Base-by-base conservation (phyloP, 1,139 yeast species). In the Yamadazyma mexicana region DNA sequence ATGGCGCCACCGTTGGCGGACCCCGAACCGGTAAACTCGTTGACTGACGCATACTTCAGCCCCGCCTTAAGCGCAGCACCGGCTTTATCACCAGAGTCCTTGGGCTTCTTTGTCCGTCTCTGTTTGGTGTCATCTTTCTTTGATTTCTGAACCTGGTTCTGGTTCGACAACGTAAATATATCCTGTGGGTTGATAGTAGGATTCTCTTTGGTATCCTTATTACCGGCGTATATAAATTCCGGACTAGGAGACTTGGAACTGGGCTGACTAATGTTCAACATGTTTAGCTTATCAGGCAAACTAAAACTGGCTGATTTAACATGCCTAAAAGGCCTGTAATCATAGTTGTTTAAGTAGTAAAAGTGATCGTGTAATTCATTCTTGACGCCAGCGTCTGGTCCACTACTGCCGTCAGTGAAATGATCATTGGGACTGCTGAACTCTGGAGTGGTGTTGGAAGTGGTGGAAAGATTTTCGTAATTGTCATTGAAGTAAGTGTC, bases 151-250 rank as follows among this genome's bases (percentile, higher is more conserved):
- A n/a, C n/a, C 26, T 4, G 22, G 8, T 24, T 24, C 26, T 7
- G 26, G 26, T 5, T 9, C 7, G 26, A 24, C 20, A 33, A 33
- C 11, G 37, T 50, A 28, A 63, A 52, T 17, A 66, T 49, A 40
- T 66, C 64, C 29, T 60, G 54, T 3, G 73, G 73, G 43, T 66
- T 64, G 31, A 66, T 61, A 6, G 72, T 66, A 31, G 59, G 50
- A 35, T 59, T 61, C 20, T 48, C 52, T 28, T 42, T 44, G 5
- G 34, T 17, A 10, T 42, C 45, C 33, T 48, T 44, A 25, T 26
- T 36, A 12, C 29, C 29, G 17, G 40, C 42, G 24, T 48, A 41
- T 25, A 47, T 44, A 31, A 45, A 48, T 26, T 45, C 50, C 11
- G 50, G 49, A 34, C 48, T 45, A 9, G 51, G 47, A 25, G 48